A percentile compares a stretch with the other conserved stretches of the same genome.
Evolutionary conservation across 2,329 filamentous ascomycete species (phyloP).

Genomic region (Cadophora luteo-olivacea): DNA sequence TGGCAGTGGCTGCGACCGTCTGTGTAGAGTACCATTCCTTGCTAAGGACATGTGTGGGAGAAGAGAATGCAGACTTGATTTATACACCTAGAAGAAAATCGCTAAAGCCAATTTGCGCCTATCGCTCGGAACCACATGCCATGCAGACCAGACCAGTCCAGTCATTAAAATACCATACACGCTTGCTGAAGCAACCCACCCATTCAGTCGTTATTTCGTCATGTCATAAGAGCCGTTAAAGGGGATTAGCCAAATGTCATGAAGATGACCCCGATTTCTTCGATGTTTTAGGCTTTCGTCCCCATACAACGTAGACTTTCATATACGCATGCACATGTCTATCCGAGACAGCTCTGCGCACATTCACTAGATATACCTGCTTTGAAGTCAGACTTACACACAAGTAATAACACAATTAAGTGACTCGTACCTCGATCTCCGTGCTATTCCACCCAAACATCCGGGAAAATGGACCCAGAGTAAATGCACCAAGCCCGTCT

Average conservation of each 20-base stretch:
- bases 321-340: slow-evolving; percentile 41
- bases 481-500: slow-evolving; percentile 37
- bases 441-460: slow-evolving; percentile 41
- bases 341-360: slow-evolving; percentile 39
- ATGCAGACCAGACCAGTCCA: background rate
- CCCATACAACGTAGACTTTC: slow-evolving; percentile 41
- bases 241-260: background rate
- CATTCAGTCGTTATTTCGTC: slow-evolving; percentile 8
- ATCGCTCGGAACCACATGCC: background rate
- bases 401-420: background rate
- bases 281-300: slow-evolving; percentile 35
- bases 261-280: background rate
- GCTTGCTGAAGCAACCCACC: background rate
- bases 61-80: slow-evolving; percentile 7
- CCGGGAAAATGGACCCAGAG: slow-evolving; percentile 39
- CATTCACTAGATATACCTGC: slow-evolving; percentile 40
- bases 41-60: no score
- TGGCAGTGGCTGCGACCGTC: no score
- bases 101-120: background rate
- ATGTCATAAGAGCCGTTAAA: background rate
- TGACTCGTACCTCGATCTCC: slow-evolving; percentile 40
- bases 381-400: background rate
- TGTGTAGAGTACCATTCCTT: no score
- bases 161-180: slow-evolving; percentile 1
- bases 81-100: background rate